Percentiles rank a stretch among this genome's conserved stretches.
phyloP scores from a whole-genome alignment of 306 rosid genomes.

The Vachellia collinsii region DNA sequence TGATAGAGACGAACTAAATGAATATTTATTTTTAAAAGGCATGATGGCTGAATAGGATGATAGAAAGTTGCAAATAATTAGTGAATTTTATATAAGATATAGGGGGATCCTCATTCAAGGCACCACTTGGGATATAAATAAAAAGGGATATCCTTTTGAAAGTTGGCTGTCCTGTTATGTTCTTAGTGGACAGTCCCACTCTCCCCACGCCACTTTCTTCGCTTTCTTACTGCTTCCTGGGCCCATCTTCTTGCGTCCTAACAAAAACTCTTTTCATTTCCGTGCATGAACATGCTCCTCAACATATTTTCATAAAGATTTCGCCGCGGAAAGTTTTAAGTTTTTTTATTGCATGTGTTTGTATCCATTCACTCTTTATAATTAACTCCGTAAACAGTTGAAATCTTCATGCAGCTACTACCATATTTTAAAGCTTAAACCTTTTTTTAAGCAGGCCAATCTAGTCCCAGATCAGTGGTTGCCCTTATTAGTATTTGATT shows the following conservation, averaged over 20 bases:
- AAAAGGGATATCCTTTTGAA: constrained; percentile 26
- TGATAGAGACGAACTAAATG: neutral
- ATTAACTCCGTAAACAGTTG: neutral
- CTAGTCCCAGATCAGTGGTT: neutral
- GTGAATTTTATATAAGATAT: neutral
- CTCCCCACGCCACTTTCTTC: constrained; percentile 34
- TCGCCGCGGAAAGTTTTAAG: neutral
- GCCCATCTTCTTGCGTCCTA: constrained; percentile 5
- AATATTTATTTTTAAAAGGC: constrained; percentile 9
- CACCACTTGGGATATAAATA: neutral
- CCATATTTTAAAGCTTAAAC: neutral
- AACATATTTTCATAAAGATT: neutral
- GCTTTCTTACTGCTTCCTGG: neutral
- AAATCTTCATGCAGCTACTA: neutral
- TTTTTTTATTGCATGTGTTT: neutral
- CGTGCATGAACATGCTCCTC: neutral
- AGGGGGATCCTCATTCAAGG: neutral
- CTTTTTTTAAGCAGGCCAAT: neutral
- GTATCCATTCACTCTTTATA: neutral
- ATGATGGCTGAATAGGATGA: constrained; percentile 23
- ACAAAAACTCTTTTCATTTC: constrained; percentile 24
- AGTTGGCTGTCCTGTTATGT: constrained; percentile 40
- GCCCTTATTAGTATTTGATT: neutral
- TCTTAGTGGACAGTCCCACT: constrained; percentile 29
- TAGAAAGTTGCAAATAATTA: constrained; percentile 19